Evolutionary conservation across 768 basidiomycete species (phyloP), one percentile per base, ranked within the genome.

Genomic region (Mycena leptocephala): DNA sequence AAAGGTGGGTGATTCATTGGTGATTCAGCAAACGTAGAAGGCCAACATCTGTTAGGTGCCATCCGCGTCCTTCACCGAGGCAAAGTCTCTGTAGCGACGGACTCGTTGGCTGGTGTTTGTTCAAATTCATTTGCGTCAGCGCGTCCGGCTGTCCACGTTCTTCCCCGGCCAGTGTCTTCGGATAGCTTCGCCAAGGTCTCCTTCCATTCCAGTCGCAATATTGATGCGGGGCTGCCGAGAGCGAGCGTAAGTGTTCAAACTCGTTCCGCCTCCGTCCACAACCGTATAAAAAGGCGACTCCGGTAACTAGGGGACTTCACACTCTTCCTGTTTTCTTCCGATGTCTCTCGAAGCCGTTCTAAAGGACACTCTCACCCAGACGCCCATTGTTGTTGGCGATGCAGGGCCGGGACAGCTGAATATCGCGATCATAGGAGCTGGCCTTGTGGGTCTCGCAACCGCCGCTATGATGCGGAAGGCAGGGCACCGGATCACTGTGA

Each of bases 381-480:
- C 24, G 10, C 4, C 8, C 22, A 5, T 11, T 24, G 48, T 11
- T 51, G 6, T 16, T 24, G 24, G 4, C n/a, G 22, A 51, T 51
- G 55, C 55, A 30, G 55, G 30, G 5, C 55, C 55, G 7, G 55
- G 55, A 8, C 39, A 66, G n/a, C 33, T 66, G 6, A 18, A 66
- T 22, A 67, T 67, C 9, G 65, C 48, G 22, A 35, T 67, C 24
- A 55, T 67, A 5, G 65, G 65, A 7, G 65, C 65, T 16, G 65
- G 65, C 6, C 33, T 67, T 2, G 65, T 67, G 9, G 65, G 65
- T 13, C 24, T 67, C 5, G 32, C 65, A 3, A 67, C 65, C 8
- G 46, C 48, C 20, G 65, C 65, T 2, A 67, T 67, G 65, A 11
- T 67, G 65, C 65, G 65, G 10, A 67, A 37, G 65, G 13, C 33